These are phyloP conservation scores for Alternaria brassicae DNA, from an alignment of 2,329 filamentous ascomycete species.

Conservation along the genomic window DNA sequence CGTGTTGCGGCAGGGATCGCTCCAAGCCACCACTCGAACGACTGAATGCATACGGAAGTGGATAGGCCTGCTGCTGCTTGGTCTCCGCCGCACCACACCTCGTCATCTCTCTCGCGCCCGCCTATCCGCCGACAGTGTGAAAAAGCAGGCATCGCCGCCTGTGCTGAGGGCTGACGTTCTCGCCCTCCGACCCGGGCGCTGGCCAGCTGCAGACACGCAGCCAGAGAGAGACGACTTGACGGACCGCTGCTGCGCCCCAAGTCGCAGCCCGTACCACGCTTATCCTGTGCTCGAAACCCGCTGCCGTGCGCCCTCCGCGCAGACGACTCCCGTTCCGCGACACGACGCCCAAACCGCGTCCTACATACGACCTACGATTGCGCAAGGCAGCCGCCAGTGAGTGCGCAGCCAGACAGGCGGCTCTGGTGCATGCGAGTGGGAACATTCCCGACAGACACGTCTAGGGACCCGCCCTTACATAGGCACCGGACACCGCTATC, in stretches of 20 bases:
- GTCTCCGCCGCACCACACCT: constrained; percentile 30
- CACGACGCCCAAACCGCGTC: constrained; percentile 16
- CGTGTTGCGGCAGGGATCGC: constrained; percentile 30
- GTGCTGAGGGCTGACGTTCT: constrained; percentile 10
- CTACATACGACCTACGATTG: constrained; percentile 12
- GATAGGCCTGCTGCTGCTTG: constrained; percentile 28
- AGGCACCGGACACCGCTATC: constrained; percentile 9
- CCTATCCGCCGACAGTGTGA: constrained; percentile 22
- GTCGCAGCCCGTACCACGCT: constrained; percentile 22
- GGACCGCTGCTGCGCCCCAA: constrained; percentile 18
- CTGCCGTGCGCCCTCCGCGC: constrained; percentile 15
- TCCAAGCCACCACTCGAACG: constrained; percentile 41
- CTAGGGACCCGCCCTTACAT: constrained; percentile 21
- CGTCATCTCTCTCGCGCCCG: constrained; percentile 32
- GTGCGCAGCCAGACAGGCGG: constrained; percentile 12
- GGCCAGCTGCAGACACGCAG: constrained; percentile 7
- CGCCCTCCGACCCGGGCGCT: constrained; percentile 12
- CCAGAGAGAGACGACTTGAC: constrained; percentile 17
- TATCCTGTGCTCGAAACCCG: constrained; percentile 18
- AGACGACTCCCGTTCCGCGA: constrained; percentile 14
- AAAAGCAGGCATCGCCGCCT: constrained; percentile 23
- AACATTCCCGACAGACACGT: constrained; percentile 20
- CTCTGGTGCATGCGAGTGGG: constrained; percentile 23
- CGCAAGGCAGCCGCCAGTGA: constrained; percentile 12
- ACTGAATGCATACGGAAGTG: constrained; percentile 30